Evolutionary conservation across 164 flowering plant species (phyloP).

Genomic region (Liriodendron chinense): DNA sequence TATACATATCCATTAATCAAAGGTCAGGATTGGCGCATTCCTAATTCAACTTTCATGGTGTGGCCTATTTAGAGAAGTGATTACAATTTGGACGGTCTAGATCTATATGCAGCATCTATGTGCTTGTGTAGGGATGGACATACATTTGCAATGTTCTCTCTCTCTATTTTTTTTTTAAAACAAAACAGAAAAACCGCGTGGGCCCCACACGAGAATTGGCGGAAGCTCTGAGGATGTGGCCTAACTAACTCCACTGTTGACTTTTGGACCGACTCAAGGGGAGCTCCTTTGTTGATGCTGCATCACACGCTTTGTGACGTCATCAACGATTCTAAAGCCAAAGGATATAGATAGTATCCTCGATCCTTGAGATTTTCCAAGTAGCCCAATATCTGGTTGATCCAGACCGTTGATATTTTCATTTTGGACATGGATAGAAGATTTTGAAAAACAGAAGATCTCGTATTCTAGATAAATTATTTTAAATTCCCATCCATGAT

Average conservation of each 20-base stretch:
- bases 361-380: background rate
- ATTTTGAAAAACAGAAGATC: too few species aligned
- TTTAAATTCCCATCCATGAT: too few species aligned
- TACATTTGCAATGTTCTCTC: background rate
- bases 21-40: background rate
- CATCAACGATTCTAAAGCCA: background rate
- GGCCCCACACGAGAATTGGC: conserved; percentile 8
- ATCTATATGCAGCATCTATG: too few species aligned
- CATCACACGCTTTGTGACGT: conserved; percentile 8
- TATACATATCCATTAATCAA: too few species aligned
- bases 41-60: background rate
- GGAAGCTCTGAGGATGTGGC: conserved; percentile 9
- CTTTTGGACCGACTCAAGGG: conserved; percentile 7
- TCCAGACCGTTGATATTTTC: too few species aligned
- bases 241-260: conserved; percentile 19
- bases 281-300: background rate
- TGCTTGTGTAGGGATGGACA: background rate
- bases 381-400: too few species aligned
- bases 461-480: too few species aligned
- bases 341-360: background rate
- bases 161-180: background rate
- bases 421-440: too few species aligned
- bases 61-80: background rate
- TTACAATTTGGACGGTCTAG: background rate
- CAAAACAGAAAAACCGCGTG: conserved; percentile 9